phyloP scores from a whole-genome alignment of 1,284 basidiomycete genomes.

The Leccinum ponderosum region DNA sequence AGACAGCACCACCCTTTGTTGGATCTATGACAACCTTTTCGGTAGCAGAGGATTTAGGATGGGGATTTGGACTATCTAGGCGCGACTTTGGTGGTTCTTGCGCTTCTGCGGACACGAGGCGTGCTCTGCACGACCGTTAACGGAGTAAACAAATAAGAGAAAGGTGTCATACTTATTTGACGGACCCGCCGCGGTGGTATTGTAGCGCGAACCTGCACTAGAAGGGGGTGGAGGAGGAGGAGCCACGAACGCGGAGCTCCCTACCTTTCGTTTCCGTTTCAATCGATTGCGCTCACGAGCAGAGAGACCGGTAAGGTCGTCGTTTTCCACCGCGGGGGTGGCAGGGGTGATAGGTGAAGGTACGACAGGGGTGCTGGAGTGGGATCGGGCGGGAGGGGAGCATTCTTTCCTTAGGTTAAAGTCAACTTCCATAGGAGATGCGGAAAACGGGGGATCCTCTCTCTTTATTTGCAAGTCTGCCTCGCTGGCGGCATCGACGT shows the following conservation, averaged over 20 bases:
- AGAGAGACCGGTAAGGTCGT: constrained; percentile 59
- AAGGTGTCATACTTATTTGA: constrained; percentile 55
- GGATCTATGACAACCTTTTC: constrained; percentile 78
- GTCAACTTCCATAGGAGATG: constrained; percentile 41
- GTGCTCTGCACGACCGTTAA: constrained; percentile 49
- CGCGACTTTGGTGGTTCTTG: constrained; percentile 48
- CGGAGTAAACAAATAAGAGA: not conserved
- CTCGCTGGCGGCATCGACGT: constrained; percentile 48
- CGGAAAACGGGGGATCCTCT: constrained; percentile 37
- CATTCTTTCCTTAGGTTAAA: constrained; percentile 33
- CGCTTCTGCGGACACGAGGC: constrained; percentile 63
- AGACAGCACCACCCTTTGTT: constrained; percentile 77
- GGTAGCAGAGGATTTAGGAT: constrained; percentile 33
- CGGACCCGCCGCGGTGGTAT: constrained; percentile 50
- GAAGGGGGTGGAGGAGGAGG: constrained; percentile 65
- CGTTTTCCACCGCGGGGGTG: constrained; percentile 37
- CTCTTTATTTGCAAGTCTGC: constrained; percentile 39
- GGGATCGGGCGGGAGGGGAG: constrained; percentile 31
- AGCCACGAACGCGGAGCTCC: constrained; percentile 76
- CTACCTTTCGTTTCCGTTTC: constrained; percentile 88
- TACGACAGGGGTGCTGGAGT: constrained; percentile 57
- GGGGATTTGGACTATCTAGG: constrained; percentile 54
- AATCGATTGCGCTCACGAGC: constrained; percentile 89
- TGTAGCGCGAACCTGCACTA: constrained; percentile 55
- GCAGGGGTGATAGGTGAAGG: constrained; percentile 52